Evolutionary conservation across 768 basidiomycete species (phyloP).

Genomic region (Hygrocybe punicea): DNA sequence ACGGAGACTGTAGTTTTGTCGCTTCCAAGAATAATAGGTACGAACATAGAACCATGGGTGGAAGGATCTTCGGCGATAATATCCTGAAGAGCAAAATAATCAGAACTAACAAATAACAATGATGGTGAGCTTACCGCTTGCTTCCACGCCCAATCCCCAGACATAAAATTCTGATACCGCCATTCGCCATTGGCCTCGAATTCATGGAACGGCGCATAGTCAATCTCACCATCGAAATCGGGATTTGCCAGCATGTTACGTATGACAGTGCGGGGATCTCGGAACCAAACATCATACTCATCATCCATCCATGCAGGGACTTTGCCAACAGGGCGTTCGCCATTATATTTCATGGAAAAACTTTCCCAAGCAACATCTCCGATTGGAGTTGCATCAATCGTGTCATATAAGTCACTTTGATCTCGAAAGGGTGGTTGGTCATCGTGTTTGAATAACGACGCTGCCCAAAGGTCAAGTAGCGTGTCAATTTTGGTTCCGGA

Average conservation of each 20-base stretch:
- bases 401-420: slow-evolving; percentile 18
- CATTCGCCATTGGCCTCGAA: too few relatives aligned
- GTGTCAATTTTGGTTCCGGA: too few relatives aligned
- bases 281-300: slow-evolving; percentile 8
- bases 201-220: slow-evolving; percentile 24
- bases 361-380: slow-evolving; percentile 30
- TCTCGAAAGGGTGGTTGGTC: slow-evolving; percentile 18
- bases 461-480: neutral
- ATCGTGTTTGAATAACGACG: neutral
- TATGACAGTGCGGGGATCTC: slow-evolving; percentile 22
- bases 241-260: slow-evolving; percentile 22
- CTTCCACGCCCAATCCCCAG: too few relatives aligned
- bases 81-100: slow-evolving; percentile 19
- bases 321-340: slow-evolving; percentile 11
- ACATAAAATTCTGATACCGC: too few relatives aligned
- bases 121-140: too few relatives aligned
- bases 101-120: neutral
- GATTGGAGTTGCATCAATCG: slow-evolving; percentile 24
- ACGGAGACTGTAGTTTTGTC: slow-evolving; percentile 45
- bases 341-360: slow-evolving; percentile 23
- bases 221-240: slow-evolving; percentile 20
- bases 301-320: slow-evolving; percentile 26
- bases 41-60: slow-evolving; percentile 32
- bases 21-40: too few relatives aligned
- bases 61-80: slow-evolving; percentile 21